Conservation (phyloP, 441 rosid genomes). For the Arabidopsis hybrid region DNA sequence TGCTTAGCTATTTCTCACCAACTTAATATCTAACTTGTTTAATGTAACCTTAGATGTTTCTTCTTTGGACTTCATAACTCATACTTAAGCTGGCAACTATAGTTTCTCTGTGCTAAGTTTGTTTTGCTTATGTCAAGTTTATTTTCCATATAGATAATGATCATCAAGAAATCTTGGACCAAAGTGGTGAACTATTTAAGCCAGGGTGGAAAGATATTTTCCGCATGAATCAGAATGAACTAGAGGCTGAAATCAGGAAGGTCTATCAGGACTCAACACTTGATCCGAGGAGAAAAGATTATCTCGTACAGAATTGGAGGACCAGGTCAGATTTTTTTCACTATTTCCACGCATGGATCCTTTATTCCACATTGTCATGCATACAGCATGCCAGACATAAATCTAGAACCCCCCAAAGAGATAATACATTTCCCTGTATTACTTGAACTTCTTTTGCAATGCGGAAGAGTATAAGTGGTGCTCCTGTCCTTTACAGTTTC, state of each 20-base stretch:
- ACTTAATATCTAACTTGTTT: constrained; percentile 32
- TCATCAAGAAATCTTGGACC: constrained; percentile 70
- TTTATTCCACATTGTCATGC: constrained; percentile 11
- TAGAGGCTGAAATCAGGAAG: constrained; percentile 80
- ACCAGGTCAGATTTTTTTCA: constrained; percentile 58
- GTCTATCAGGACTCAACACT: constrained; percentile 77
- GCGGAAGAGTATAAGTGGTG: not conserved
- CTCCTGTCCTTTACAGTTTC: constrained; percentile 17
- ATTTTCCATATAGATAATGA: constrained; percentile 51
- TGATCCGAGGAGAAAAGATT: constrained; percentile 84
- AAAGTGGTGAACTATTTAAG: constrained; percentile 80
- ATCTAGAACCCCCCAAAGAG: not conserved
- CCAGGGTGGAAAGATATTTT: constrained; percentile 99
- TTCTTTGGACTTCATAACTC: constrained; percentile 30
- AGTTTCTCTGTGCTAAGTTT: constrained; percentile 30
- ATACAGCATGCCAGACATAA: not conserved
- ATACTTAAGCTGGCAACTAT: constrained; percentile 22
- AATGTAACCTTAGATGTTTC: constrained; percentile 33
- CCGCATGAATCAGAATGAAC: constrained; percentile 94
- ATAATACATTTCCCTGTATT: not conserved
- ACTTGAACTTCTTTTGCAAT: not conserved
- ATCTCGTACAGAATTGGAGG: constrained; percentile 76
- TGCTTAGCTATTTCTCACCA: constrained; percentile 28
- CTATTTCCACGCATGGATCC: constrained; percentile 15
- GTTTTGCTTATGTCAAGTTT: constrained; percentile 42